These are phyloP conservation scores for Botrytis fabae DNA, from an alignment of 2,329 filamentous ascomycete species.

Conservation along the genomic window DNA sequence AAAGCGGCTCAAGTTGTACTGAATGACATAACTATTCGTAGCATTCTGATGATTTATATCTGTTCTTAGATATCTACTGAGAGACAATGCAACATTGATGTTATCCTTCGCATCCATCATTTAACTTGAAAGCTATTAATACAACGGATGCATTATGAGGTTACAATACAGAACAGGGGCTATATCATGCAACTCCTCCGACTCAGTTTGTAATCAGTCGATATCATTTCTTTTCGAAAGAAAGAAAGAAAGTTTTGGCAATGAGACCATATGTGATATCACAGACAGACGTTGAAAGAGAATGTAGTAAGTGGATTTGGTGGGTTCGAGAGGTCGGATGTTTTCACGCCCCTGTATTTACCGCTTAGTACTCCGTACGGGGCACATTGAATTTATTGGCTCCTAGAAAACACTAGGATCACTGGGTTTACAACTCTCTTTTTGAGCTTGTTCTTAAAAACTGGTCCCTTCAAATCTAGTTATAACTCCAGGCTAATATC, in stretches of 20 bases:
- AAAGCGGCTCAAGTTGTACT: neutral
- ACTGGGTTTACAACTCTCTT: neutral
- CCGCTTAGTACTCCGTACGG: neutral
- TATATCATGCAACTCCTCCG: conserved; percentile 2
- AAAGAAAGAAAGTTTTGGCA: neutral
- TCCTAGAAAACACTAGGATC: neutral
- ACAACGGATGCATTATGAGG: neutral
- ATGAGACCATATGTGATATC: neutral
- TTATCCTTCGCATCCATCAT: neutral
- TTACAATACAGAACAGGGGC: neutral
- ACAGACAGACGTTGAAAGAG: conserved; percentile 14
- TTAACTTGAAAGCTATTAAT: conserved; percentile 1
- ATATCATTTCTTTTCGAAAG: neutral
- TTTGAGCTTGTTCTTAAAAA: conserved; percentile 17
- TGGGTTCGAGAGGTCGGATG: conserved; percentile 1
- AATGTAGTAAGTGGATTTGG: neutral
- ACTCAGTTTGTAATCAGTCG: conserved; percentile 2
- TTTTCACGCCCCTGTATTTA: neutral
- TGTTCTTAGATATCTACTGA: neutral
- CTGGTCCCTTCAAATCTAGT: neutral
- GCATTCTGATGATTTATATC: neutral
- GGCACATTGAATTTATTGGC: neutral
- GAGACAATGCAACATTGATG: conserved; percentile 14
- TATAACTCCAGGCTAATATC: conserved; percentile 16
- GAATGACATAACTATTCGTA: conserved; percentile 3